Conservation (phyloP, 768 basidiomycete genomes). For the Cantharellus anzutake region DNA sequence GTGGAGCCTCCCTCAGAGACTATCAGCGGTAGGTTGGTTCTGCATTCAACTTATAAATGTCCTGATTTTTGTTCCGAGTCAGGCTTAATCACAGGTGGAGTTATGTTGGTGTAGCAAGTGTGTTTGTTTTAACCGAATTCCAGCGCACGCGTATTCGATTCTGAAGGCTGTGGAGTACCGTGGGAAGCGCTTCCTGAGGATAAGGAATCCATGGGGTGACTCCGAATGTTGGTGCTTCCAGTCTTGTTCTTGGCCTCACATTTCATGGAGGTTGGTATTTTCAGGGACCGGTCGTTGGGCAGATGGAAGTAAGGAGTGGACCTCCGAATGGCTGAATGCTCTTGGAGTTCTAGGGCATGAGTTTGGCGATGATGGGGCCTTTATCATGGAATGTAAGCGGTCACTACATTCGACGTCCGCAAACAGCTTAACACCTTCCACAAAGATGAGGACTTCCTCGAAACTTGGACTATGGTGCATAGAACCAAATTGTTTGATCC, state of each 20-base stretch:
- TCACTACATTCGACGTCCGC: neutral
- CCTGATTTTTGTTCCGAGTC: too few species aligned
- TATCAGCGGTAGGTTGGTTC: neutral
- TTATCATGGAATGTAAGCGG: conserved; percentile 28
- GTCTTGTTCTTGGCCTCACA: neutral
- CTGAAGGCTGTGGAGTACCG: conserved; percentile 26
- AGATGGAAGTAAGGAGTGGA: conserved; percentile 41
- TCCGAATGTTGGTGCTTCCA: neutral
- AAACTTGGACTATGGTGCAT: conserved; percentile 25
- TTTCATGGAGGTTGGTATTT: neutral
- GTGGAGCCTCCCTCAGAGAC: neutral
- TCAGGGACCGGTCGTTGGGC: conserved; percentile 24
- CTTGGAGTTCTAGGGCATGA: conserved; percentile 25
- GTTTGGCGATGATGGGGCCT: conserved; percentile 35
- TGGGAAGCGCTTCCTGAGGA: conserved; percentile 29
- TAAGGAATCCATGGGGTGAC: conserved; percentile 35
- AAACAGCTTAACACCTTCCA: neutral
- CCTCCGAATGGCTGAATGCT: conserved; percentile 27
- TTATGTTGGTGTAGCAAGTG: too few species aligned
- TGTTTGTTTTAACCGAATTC: neutral
- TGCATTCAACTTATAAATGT: too few species aligned
- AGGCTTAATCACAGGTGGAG: too few species aligned
- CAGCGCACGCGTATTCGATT: conserved; percentile 28
- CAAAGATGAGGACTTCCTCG: conserved; percentile 11
- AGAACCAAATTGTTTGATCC: conserved; percentile 29